Base-by-base conservation (phyloP, 306 rosid species). In the Medicago ruthenica region DNA sequence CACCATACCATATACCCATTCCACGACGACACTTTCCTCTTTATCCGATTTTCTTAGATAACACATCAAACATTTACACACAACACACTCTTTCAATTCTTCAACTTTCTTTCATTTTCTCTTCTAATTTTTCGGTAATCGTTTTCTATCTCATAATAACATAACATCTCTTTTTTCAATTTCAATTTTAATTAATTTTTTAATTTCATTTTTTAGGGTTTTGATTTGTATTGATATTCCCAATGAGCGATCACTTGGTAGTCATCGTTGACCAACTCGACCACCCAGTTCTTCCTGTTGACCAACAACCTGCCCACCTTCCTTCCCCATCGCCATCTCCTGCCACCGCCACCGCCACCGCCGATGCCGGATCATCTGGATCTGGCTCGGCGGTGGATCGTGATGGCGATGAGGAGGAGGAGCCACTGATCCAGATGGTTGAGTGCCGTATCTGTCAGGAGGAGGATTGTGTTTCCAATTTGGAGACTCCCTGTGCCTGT, bases 361-460 rank as follows among this genome's bases (percentile, higher is more conserved):
- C 22, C 4, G 89, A 78, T 36, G 55, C 85, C 7, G 87, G 78
- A 2, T 73, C 87, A 1, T 80, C 91, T 36, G 67, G 79, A 12
- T 76, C 92, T 3, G 74, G 74, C 6, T 54, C 64, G n/a, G 1
- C 45, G 41, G 76, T 27, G 75, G 82, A 67, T 70, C 81, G 45
- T 1, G 84, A 57, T 37, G 79, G 7, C 15, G 91, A 55, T 16
- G 88, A 66, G 24, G 97, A 94, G 82, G 86, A 90, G 42, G 93
- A 86, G 60, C 94, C 88, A 62, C 83, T 92, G 83, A 84, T 92
- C 74, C 93, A 85, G 90, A 71, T 39, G 80, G 96, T 85, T 21
- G 98, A 94, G 83, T 94, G 98, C 77, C 98, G 98, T 17, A 94
- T 94, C 85, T 94, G 98, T 62, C 98, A 94, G 90, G 97, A 92